These are phyloP conservation scores for Beauveria asiatica DNA, from an alignment of 2,329 filamentous ascomycete species.

Conservation along the genomic window DNA sequence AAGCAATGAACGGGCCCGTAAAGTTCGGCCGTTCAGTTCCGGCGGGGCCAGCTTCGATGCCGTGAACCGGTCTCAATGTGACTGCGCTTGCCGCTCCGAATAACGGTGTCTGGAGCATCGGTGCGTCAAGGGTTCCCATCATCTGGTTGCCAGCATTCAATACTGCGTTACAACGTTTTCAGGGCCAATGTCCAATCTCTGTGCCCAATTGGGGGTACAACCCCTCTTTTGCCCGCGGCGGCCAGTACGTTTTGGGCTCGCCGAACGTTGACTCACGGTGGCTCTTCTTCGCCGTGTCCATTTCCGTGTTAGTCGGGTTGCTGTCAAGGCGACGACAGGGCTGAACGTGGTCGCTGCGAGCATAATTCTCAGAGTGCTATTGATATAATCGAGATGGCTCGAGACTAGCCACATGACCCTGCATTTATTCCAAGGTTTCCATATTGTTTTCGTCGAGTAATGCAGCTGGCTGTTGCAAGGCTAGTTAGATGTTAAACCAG, in stretches of 20 bases:
- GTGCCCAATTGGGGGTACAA: not conserved
- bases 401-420: not conserved
- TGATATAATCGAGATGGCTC: not conserved
- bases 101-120: not conserved
- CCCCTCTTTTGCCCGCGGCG: slow-evolving; percentile 4
- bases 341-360: not conserved
- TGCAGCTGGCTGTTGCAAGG: not conserved
- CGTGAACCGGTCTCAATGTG: not conserved
- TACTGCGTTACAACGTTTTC: too few relatives aligned
- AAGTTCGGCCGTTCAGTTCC: not conserved
- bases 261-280: slow-evolving; percentile 2
- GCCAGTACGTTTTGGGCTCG: slow-evolving; percentile 11
- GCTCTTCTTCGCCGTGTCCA: not conserved
- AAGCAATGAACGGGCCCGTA: not conserved
- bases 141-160: not conserved
- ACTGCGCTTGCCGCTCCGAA: slow-evolving; percentile 8
- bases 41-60: not conserved
- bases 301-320: not conserved
- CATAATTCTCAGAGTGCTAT: not conserved
- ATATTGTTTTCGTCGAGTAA: not conserved
- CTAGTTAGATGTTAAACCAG: not conserved
- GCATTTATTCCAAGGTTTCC: not conserved
- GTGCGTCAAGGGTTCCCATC: not conserved
- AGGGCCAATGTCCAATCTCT: not conserved
- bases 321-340: not conserved